Conservation (phyloP, 495 filamentous ascomycete species). For the Poronia punctata region DNA sequence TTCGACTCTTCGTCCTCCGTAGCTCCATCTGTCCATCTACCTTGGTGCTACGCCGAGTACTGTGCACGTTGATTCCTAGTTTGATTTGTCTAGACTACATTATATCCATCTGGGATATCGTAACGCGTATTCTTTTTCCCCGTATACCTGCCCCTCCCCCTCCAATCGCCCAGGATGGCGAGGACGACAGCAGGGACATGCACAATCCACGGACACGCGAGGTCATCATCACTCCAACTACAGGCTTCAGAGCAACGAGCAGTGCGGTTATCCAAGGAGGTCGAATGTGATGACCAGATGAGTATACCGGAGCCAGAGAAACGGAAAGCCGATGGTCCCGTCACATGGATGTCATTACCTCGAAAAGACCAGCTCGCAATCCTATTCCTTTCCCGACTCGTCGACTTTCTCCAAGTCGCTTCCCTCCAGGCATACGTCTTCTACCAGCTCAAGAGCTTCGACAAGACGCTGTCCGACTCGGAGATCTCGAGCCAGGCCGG, state of each 20-base stretch:
- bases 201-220: constrained; percentile 6
- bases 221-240: constrained; percentile 13
- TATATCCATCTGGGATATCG: no score
- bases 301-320: neutral
- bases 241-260: constrained; percentile 1
- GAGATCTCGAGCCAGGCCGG: constrained; percentile 62
- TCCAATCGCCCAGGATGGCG: neutral
- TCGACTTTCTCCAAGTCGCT: constrained; percentile 43
- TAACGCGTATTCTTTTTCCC: no score
- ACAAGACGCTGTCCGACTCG: constrained; percentile 50
- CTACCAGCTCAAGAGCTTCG: constrained; percentile 58
- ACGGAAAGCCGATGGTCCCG: constrained; percentile 1
- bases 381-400: constrained; percentile 41
- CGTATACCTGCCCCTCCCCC: neutral
- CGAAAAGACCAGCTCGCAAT: constrained; percentile 41
- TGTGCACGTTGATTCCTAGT: no score
- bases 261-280: constrained; percentile 5
- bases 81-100: no score
- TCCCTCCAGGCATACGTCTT: constrained; percentile 55
- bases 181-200: neutral
- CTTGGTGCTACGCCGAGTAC: no score
- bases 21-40: no score
- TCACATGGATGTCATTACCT: constrained; percentile 32
- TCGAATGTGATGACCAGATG: constrained; percentile 7
- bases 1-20: no score